phyloP scores from a whole-genome alignment of 495 filamentous ascomycete species.

The Chaetomium fimeti region DNA sequence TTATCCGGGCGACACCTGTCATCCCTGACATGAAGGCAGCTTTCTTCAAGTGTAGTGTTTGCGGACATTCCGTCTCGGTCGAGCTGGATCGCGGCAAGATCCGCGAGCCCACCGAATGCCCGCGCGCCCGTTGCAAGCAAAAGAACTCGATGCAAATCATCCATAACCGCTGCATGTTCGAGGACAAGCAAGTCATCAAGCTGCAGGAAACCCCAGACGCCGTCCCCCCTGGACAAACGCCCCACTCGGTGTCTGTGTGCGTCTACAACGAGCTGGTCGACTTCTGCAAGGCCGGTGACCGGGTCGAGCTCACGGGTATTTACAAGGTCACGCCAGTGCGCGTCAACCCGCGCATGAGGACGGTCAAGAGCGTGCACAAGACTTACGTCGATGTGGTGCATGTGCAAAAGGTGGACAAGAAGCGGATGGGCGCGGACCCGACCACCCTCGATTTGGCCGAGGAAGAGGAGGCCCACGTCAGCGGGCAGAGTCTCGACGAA shows the following conservation, averaged over 20 bases:
- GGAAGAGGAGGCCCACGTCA: constrained; percentile 74
- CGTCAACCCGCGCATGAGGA: constrained; percentile 89
- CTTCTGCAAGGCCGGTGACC: constrained; percentile 94
- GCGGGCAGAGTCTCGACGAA: constrained; percentile 77
- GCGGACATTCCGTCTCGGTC: constrained; percentile 85
- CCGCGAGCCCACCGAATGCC: constrained; percentile 87
- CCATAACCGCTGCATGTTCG: constrained; percentile 92
- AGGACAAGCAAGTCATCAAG: constrained; percentile 98
- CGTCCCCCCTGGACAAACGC: constrained; percentile 91
- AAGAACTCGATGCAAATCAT: constrained; percentile 97
- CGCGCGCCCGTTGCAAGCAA: constrained; percentile 75
- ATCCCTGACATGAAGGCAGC: constrained; percentile 96
- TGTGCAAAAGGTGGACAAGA: constrained; percentile 94
- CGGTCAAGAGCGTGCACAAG: constrained; percentile 93
- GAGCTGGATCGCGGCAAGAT: constrained; percentile 95
- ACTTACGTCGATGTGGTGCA: constrained; percentile 95
- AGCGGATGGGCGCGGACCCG: constrained; percentile 84
- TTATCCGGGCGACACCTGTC: constrained; percentile 91
- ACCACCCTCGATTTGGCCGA: constrained; percentile 66
- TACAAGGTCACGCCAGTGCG: constrained; percentile 93
- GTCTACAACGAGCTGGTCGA: constrained; percentile 97
- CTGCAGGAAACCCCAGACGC: constrained; percentile 95
- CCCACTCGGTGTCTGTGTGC: constrained; percentile 96
- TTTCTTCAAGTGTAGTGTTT: constrained; percentile 93
- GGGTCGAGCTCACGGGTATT: constrained; percentile 93